Percentiles rank a stretch among this genome's conserved stretches.
Evolutionary conservation across 768 basidiomycete genomes (phyloP).

Genomic region (Tricholoma bakamatsutake): DNA sequence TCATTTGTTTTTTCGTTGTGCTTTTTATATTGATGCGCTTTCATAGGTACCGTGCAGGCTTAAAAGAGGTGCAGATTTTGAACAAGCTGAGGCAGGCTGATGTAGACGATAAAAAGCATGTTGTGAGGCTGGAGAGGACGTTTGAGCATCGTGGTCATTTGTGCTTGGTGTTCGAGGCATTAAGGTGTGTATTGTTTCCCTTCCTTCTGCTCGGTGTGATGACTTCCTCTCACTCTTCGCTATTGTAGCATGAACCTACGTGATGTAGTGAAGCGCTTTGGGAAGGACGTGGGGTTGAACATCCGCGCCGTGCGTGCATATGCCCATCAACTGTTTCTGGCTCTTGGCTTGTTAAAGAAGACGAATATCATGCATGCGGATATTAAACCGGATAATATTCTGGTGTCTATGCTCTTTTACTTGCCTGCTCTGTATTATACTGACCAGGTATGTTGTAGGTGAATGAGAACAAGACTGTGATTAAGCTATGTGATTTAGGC

Average conservation of each 20-base stretch:
- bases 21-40: constrained; percentile 2
- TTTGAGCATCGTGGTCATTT: constrained; percentile 98
- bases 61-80: constrained; percentile 88
- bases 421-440: neutral
- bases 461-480: constrained; percentile 86
- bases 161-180: constrained; percentile 90
- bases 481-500: constrained; percentile 97
- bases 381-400: constrained; percentile 97
- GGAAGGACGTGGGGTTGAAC: constrained; percentile 95
- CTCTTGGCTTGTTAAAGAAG: constrained; percentile 80
- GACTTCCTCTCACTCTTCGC: constrained; percentile 2
- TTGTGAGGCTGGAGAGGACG: constrained; percentile 87
- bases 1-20: constrained; percentile 3
- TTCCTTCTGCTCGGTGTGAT: neutral
- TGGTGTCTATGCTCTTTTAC: constrained; percentile 48
- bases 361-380: constrained; percentile 96
- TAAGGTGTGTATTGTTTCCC: constrained; percentile 60
- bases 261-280: constrained; percentile 96
- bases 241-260: constrained; percentile 87
- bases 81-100: constrained; percentile 84
- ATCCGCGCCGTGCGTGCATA: constrained; percentile 98
- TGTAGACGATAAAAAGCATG: constrained; percentile 94
- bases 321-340: constrained; percentile 91
- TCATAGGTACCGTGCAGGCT: constrained; percentile 85
- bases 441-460: constrained; percentile 45